phyloP scores from a whole-genome alignment of 2,329 filamentous ascomycete species.

The Aspergillus novoparasiticus region DNA sequence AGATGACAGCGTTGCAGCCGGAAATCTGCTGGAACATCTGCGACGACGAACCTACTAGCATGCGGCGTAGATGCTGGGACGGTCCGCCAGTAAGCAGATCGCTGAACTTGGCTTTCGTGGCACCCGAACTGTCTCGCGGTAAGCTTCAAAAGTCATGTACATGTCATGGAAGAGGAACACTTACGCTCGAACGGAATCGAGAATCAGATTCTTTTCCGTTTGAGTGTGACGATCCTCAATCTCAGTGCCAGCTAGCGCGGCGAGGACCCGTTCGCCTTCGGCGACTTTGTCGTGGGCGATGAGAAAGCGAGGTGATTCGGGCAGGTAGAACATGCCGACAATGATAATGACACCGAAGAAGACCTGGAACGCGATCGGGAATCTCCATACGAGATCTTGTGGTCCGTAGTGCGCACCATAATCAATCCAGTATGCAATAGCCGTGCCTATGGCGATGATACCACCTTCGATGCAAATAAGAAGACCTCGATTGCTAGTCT shows the following conservation, averaged over 20 bases:
- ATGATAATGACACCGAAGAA: conserved; percentile 22
- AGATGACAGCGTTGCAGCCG: conserved; percentile 22
- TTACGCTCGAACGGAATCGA: conserved; percentile 18
- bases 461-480: conserved; percentile 23
- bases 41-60: conserved; percentile 17
- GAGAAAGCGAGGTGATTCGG: conserved; percentile 21
- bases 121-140: conserved; percentile 8
- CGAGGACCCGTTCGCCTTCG: conserved; percentile 16
- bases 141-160: not conserved
- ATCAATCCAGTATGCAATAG: conserved; percentile 24
- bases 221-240: conserved; percentile 14
- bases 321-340: conserved; percentile 19
- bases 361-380: conserved; percentile 23
- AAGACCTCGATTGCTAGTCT: conserved; percentile 21
- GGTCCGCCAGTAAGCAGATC: conserved; percentile 19
- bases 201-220: conserved; percentile 14
- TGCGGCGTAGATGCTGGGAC: conserved; percentile 18
- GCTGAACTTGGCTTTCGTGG: conserved; percentile 6
- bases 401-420: conserved; percentile 18
- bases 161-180: not conserved
- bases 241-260: conserved; percentile 14
- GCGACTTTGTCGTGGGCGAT: conserved; percentile 19
- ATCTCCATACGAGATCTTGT: conserved; percentile 19
- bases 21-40: conserved; percentile 20
- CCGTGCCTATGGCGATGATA: conserved; percentile 20